Base-by-base conservation (phyloP, 345 rosid species). In the Arabis alpina region DNA sequence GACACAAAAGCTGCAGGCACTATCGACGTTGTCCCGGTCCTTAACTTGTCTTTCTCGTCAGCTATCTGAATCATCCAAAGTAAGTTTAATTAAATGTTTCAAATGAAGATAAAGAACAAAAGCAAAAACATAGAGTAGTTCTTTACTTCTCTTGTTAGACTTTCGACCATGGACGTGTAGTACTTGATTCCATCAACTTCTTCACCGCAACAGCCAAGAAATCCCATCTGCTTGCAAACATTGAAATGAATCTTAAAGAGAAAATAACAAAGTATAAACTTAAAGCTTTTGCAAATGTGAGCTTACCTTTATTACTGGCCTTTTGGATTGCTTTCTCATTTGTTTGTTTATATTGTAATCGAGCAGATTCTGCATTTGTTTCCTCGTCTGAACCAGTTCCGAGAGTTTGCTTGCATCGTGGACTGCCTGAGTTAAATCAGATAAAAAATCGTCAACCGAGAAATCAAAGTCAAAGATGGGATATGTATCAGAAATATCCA, bases 1-100 rank as follows among this genome's bases (percentile, higher is more conserved):
- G 98, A 93, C 30, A 93, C 96, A 77, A 91, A 93, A 56, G 98
- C 82, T 53, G 91, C 89, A 9, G 97, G 96, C 66, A 91, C 85
- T 60, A 93, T 71, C 6, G 82, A 83, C 61, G 81, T 85, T 16
- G 79, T 32, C 53, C 82, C 81, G 55, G 71, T 87, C 72, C 73
- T 76, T 64, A 84, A 70, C 71, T 74, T 81, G 10, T 82, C 85
- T 73, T 82, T 86, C 85, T 91, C 96, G 58, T 73, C 74, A 28
- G 81, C 64, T 50, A 91, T 91, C 99, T 91, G 84, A 71, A 80
- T 47, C 53, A 76, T 70, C 10, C 19, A 23, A 51, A 57, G 39
- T 65, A 11, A 47, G 34, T 11, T 42, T 52, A 32, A 58, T 42
- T 23, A 10, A 11, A 14, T 48, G 28, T 53, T 61, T 16, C 23